Base-by-base conservation (phyloP, 2,329 filamentous ascomycete species). In the Cladophialophora carrionii region DNA sequence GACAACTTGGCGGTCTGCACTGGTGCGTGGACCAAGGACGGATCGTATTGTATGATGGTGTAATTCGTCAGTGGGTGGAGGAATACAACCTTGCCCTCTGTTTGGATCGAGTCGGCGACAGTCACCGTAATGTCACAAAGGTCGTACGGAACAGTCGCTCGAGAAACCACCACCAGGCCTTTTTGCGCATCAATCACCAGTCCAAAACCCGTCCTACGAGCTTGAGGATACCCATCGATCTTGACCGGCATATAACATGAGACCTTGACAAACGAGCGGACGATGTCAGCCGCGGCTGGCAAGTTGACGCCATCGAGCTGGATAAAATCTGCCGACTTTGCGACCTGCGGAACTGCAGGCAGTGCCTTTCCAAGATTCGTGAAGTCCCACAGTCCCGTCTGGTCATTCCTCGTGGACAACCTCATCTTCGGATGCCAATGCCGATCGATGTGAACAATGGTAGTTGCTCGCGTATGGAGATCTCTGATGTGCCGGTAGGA, bases 401-500 rank as follows among this genome's bases (percentile, higher is more conserved):
- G 80, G 74, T 99, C 95, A 76, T 99, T 99, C 62, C 95, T 88
- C 60, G 94, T 87, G 3, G 94, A 93, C 73, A 97, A 81, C 73
- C 92, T 89, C 90, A 99, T 98, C 81, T 96, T 96, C 63, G 89
- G 88, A 57, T 92, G 90, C 95, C 95, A 99, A 78, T 99, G 95
- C 51, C 95, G 88, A 77, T 99, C 95, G 62, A 99, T 87, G 70
- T 95, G 90, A 69, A 97, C 85, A 75, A 99, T 94, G 64, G 89
- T 91, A 0, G 95, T 99, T 77, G 96, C 93, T 61, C 96, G 85
- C 0, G 94, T 97, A 77, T 99, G 95, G 63, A 99, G 82, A 76
- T 99, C 96, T 63, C 94, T 85, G 43, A 99, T 88, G 76, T 99
- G 94, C 78, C 96, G 95, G 81, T 97, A 99, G 7, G 91, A 95